Percentiles rank a stretch among this genome's conserved stretches.
Conservation (phyloP, 805 yeast species). For the Brettanomyces custersianus region DNA sequence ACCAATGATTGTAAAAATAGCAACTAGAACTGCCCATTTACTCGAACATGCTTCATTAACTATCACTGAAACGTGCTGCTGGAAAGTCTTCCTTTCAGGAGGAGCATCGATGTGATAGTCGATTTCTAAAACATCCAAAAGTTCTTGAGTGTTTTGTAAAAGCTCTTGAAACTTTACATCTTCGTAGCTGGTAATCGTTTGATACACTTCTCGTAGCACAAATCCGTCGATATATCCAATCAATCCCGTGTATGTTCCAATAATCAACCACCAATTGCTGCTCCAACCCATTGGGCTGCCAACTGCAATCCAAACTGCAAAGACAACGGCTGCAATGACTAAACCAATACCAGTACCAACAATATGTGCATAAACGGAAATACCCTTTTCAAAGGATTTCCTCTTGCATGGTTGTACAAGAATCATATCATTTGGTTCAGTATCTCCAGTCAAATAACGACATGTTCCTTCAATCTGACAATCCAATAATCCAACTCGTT, state of each 20-base stretch:
- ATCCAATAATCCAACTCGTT: constrained; percentile 19
- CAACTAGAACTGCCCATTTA: constrained; percentile 23
- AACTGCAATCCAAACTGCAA: constrained; percentile 28
- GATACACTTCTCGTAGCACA: constrained; percentile 30
- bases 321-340: constrained; percentile 23
- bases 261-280: constrained; percentile 37
- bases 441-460: constrained; percentile 15
- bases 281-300: constrained; percentile 29
- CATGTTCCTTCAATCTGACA: constrained; percentile 20
- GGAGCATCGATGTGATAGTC: constrained; percentile 9
- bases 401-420: constrained; percentile 19
- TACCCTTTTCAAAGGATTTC: constrained; percentile 8
- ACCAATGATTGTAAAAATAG: constrained; percentile 22
- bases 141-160: constrained; percentile 24
- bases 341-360: constrained; percentile 36
- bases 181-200: constrained; percentile 17
- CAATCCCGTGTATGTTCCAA: constrained; percentile 38
- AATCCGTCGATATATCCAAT: constrained; percentile 36
- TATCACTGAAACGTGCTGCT: constrained; percentile 9
- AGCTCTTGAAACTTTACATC: constrained; percentile 19
- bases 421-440: constrained; percentile 18
- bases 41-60: constrained; percentile 26
- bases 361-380: constrained; percentile 29
- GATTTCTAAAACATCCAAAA: constrained; percentile 22
- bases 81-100: constrained; percentile 1